Evolutionary conservation across 208 protist species (phyloP).

Genomic region (Trypanosoma brucei): DNA sequence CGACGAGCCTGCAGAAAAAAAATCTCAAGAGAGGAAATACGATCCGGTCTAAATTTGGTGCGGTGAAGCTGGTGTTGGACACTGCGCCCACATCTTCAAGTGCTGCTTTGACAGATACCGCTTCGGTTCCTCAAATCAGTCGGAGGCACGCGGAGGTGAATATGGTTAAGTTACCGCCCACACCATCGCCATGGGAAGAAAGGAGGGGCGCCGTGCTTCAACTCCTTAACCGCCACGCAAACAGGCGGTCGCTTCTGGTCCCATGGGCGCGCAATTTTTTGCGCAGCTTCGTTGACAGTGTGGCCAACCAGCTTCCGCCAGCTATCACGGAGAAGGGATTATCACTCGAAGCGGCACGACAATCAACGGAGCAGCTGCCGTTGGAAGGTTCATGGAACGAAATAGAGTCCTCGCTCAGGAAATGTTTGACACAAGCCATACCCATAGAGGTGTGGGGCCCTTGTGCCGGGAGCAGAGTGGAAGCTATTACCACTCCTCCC

Average conservation of each 20-base stretch:
- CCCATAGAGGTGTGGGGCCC: background rate
- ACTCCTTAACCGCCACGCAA: background rate
- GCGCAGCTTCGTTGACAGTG: background rate
- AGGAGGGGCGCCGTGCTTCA: background rate
- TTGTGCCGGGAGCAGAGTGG: background rate
- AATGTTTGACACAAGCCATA: background rate
- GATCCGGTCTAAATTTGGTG: slow-evolving; percentile 17
- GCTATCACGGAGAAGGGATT: background rate
- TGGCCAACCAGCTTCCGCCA: background rate
- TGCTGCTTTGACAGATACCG: background rate
- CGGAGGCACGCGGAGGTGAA: background rate
- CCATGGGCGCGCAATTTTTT: background rate
- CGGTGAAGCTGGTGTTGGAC: slow-evolving; percentile 9
- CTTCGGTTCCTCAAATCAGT: background rate
- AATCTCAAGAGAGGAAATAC: background rate
- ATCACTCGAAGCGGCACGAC: background rate
- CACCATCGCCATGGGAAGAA: background rate
- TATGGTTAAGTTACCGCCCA: too few species aligned
- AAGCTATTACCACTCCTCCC: background rate
- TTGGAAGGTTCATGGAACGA: background rate
- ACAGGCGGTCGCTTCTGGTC: background rate
- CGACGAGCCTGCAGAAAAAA: background rate
- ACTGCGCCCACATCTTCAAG: background rate
- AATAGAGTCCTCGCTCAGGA: background rate
- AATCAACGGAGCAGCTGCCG: background rate